Evolutionary conservation across 2,329 filamentous ascomycete species (phyloP), one percentile per base, ranked within the genome.

Genomic region (Mariannaea elegans): DNA sequence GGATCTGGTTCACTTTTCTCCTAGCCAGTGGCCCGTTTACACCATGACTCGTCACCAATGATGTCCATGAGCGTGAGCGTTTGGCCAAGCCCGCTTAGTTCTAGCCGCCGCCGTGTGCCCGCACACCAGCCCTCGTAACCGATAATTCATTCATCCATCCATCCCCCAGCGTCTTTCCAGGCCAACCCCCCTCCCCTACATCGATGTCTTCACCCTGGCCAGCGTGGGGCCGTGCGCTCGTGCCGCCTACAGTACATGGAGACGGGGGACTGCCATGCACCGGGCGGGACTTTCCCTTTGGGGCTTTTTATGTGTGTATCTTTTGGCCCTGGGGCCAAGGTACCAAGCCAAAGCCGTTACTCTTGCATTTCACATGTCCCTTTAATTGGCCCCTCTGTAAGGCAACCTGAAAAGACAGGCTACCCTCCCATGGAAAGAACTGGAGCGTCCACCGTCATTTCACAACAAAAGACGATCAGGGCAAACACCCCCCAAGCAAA

Each of bases 341-440:
- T 12, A 27, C 21, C 34, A 64, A 58, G 42, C 66, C 63, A 52
- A 61, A 51, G 55, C 44, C 62, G 53, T 55, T 52, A 14, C 48
- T 55, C 46, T 62, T 70, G 65, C 56, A 63, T 70, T 70, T 67
- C 64, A 47, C n/a, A 49, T 48, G 51, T 18, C 34, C 44, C 45
- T 12, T 34, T 64, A 59, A 67, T 69, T 69, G 67, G 65, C 46
- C 48, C 52, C 44, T 47, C 44, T 18, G 48, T 45, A 64, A 61
- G 46, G 46, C 63, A 63, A 64, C 62, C 61, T 21, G 38, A 8
- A 55, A 59, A 27, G 29, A 53, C 49, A 42, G 49, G 44, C 47
- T 51, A 51, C 12, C 23, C 24, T 47, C 41, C 31, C 41, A 47
- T 27, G 19, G 47, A 21, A 53, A 27, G 24, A 27, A 24, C 34